Evolutionary conservation across 495 filamentous ascomycete genomes (phyloP), one percentile per base, ranked within the genome.

Genomic region (Tuber brumale): DNA sequence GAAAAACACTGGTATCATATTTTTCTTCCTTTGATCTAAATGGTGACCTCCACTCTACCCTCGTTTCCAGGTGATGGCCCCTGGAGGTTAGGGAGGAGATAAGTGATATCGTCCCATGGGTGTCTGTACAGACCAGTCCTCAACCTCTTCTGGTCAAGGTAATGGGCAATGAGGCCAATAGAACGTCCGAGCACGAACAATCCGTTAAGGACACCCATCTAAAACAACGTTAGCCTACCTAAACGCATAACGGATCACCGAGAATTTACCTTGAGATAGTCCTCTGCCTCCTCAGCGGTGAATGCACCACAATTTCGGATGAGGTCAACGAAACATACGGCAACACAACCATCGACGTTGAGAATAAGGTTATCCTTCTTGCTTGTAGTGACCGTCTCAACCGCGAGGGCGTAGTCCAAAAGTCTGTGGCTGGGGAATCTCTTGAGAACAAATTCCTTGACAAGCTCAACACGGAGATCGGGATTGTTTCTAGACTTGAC

Each of bases 281-380:
- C 92, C 85, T 94, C 92, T 71, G 91, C 92, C 86, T 94, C 92
- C 84, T 94, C 92, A 23, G 88, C 84, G 83, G 87, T 90, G 90
- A 99, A 99, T 74, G 95, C 95, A 86, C 95, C 95, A 84, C 94
- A 97, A 90, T 97, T 95, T 86, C 96, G 92, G 86, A 99, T 89
- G 77, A 99, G 87, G 81, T 99, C 95, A 75, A 99, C 94, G 85
- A 99, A 99, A 90, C 95, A 98, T 83, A 99, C 95, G 80, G 95
- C 95, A 80, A 99, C 90, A 85, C 93, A 97, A 79, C 95, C 95
- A 85, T 99, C 95, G 73, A 99, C 95, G 88, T 99, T 99, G 78
- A 99, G 91, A 82, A 99, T 99, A 75, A 99, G 90, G 89, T 98
- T 99, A 87, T 99, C 95, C 90, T 99, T 99, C 92, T 99, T 99